These are phyloP conservation scores for Lepiota venenata DNA, from an alignment of 768 basidiomycete species.

Conservation along the genomic window DNA sequence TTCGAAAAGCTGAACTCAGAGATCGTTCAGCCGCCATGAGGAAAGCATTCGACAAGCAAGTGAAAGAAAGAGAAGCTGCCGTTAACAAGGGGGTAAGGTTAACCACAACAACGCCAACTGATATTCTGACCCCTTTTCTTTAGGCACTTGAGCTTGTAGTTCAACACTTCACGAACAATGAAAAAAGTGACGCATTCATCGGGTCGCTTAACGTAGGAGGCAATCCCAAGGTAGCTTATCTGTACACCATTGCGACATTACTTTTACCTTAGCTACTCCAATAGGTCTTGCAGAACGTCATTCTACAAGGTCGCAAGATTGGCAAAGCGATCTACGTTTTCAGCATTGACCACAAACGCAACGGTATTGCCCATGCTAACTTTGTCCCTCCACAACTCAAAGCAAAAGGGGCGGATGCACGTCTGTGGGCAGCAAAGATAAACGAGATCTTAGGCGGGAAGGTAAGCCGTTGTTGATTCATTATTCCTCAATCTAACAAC, in stretches of 20 bases:
- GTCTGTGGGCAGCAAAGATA: conserved; percentile 83
- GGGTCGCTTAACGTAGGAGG: conserved; percentile 73
- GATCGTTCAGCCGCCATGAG: conserved; percentile 69
- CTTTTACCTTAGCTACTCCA: conserved; percentile 5
- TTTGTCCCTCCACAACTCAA: conserved; percentile 60
- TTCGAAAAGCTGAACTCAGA: conserved; percentile 76
- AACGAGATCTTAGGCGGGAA: conserved; percentile 86
- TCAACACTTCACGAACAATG: conserved; percentile 75
- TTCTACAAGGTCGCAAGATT: conserved; percentile 75
- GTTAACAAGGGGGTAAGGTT: conserved; percentile 67
- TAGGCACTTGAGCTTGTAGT: conserved; percentile 71
- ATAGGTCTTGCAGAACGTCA: conserved; percentile 73
- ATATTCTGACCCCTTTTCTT: not conserved
- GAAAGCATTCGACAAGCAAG: conserved; percentile 81
- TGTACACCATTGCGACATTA: not conserved
- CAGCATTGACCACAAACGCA: conserved; percentile 63
- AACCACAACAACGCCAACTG: not conserved
- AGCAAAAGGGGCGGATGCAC: conserved; percentile 72
- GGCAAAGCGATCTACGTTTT: conserved; percentile 87
- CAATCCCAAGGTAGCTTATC: conserved; percentile 69
- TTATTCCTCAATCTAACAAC: conserved; percentile 5
- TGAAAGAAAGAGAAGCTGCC: conserved; percentile 76
- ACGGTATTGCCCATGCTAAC: conserved; percentile 87
- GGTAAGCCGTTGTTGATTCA: conserved; percentile 38
- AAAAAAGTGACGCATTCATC: conserved; percentile 66